Conservation (phyloP, 169 alveolate species). For the Eimeria tenella region DNA sequence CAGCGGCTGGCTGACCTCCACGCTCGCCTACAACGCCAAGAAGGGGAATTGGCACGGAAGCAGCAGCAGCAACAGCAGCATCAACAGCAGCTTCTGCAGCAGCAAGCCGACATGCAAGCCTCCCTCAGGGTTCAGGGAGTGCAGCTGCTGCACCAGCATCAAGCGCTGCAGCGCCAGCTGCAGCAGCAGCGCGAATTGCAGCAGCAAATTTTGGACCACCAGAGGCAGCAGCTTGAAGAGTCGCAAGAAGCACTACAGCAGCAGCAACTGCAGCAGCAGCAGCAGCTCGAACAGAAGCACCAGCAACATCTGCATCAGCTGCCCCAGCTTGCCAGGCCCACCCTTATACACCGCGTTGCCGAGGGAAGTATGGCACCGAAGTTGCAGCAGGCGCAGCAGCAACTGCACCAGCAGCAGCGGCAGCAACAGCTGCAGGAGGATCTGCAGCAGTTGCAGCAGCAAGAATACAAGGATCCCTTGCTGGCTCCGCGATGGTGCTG, state of each 20-base stretch:
- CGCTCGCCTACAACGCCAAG: constrained; percentile 1
- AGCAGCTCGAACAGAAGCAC: constrained; percentile 2
- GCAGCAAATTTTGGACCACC: constrained; percentile 42
- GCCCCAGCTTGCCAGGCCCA: neutral
- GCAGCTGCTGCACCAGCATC: constrained; percentile 65
- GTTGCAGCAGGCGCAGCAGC: constrained; percentile 43
- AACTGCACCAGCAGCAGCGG: constrained; percentile 21
- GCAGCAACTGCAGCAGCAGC: constrained; percentile 38
- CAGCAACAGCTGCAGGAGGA: constrained; percentile 30
- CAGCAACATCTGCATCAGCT: constrained; percentile 12
- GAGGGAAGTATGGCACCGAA: constrained; percentile 12
- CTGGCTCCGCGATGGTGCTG: constrained; percentile 4
- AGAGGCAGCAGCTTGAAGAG: constrained; percentile 23
- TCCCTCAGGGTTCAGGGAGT: constrained; percentile 25
- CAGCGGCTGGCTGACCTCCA: neutral
- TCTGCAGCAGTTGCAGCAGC: constrained; percentile 19
- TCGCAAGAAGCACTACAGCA: constrained; percentile 28
- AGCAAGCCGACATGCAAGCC: constrained; percentile 32
- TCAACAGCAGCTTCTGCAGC: constrained; percentile 27
- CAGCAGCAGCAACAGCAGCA: constrained; percentile 20
- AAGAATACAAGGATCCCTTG: neutral
- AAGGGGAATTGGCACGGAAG: constrained; percentile 14
- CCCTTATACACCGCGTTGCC: constrained; percentile 15
- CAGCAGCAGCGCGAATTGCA: constrained; percentile 48
- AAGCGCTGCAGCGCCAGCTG: constrained; percentile 26